Evolutionary conservation across 495 filamentous ascomycete species (phyloP), one percentile per base, ranked within the genome.

Genomic region (Hypoxylon rickii): DNA sequence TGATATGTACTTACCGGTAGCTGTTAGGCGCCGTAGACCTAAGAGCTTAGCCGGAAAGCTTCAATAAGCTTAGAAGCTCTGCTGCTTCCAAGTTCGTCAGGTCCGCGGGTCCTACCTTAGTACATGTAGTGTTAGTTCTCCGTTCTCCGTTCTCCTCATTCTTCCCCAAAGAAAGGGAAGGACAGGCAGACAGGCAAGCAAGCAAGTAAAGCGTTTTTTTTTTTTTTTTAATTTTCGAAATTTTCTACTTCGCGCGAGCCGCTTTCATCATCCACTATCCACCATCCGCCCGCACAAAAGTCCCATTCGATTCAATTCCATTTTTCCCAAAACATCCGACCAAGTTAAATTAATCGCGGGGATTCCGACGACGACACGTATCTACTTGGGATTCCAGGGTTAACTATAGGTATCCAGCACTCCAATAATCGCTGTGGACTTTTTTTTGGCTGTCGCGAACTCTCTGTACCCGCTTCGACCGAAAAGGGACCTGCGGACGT

Each of bases 191-290:
- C 32, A 36, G 13, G 32, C 13, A 29, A 29, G 40, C 31, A 63
- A 58, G 39, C 44, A n/a, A n/a, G n/a, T n/a, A n/a, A n/a, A n/a
- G n/a, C n/a, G n/a, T n/a, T n/a, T n/a, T n/a, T n/a, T n/a, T n/a
- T n/a, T n/a, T n/a, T n/a, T n/a, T 50, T 58, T 63, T 52, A 46
- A 58, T 43, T 55, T 39, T 57, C 42, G 4, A 29, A 4, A 21
- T 36, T 10, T 15, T 12, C 19, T 16, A 22, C 49, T 42, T 57
- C 43, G 42, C 42, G 33, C 61, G 58, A 70, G 61, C 61, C 67
- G 56, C 67, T 66, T 66, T 67, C 66, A 64, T 67, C 66, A 69
- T 70, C 44, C 47, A 56, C n/a, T n/a, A n/a, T 66, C 65, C 66
- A 64, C 65, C 66, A 69, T 70, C 44, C 47, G 54, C 55, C 61